Evolutionary conservation across 2,329 filamentous ascomycete species (phyloP), one percentile per base, ranked within the genome.

Genomic region (Colletotrichum somersetense): DNA sequence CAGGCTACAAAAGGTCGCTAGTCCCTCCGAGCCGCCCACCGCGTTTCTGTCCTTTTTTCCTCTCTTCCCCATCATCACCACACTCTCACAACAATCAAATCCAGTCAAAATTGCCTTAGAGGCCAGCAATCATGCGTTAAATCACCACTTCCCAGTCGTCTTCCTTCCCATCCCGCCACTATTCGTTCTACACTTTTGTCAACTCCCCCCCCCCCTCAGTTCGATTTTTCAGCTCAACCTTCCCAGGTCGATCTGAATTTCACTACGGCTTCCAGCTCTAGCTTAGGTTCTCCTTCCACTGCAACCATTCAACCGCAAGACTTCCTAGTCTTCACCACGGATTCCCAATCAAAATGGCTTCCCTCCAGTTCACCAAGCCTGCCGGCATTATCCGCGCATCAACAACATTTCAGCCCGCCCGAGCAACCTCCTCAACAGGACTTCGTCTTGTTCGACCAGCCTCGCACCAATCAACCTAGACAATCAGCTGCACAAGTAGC

Each of bases 201-300:
- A 90, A 87, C 80, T 89, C 89, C 77, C 88, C 85, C 79, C 91
- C 89, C 62, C 87, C 85, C 81, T 91, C 87, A 44, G 96, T 84
- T 79, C 92, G 89, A 26, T 85, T 86, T 78, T 89, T 86, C 52
- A 88, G 88, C 84, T 97, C 93, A 61, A 97, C 87, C 72, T 91
- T 89, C 66, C 92, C 91, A 74, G 96, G 86, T 77, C 91, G 89
- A 80, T 92, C 88, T 72, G 93, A 95, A 97, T 85, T 97, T 97
- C 76, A 96, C 94, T 78, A 95, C 96, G 30, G 96, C 96, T 81
- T 96, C 48, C 23, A 65, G 62, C 50, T 74, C 63, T 79, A 83
- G 79, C 77, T 88, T 88, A 88, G 87, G 82, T 85, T 85, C 83
- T 83, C 85, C 85, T 84, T 78, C 80, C 78, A 87, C 86, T 86